phyloP scores from a whole-genome alignment of 164 flowering plant genomes.

The Amborella trichopoda region DNA sequence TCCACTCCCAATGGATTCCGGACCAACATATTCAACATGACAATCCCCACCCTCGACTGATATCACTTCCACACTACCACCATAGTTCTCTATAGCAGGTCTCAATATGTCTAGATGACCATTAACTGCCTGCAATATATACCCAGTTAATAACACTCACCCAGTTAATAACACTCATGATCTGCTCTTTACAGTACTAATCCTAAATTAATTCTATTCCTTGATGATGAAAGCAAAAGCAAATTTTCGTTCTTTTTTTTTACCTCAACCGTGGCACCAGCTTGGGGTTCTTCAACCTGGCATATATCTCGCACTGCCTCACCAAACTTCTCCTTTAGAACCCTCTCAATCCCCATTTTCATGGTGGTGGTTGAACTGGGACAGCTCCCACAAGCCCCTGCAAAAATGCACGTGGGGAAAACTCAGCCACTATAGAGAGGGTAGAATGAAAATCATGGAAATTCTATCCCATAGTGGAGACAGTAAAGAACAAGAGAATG shows the following conservation, averaged over 20 bases:
- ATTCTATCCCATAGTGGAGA: too few relatives aligned
- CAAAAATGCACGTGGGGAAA: too few relatives aligned
- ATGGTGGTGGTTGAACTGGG: slow-evolving; percentile 98
- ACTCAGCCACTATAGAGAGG: too few relatives aligned
- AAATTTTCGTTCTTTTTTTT: too few relatives aligned
- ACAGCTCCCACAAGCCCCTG: slow-evolving; percentile 93
- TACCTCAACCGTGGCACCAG: slow-evolving; percentile 61
- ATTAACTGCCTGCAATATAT: slow-evolving; percentile 72
- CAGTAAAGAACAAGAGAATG: too few relatives aligned
- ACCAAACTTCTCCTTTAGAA: slow-evolving; percentile 86
- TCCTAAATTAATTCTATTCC: too few relatives aligned
- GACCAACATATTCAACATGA: slow-evolving; percentile 60
- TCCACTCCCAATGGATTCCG: slow-evolving; percentile 86
- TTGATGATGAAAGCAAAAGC: too few relatives aligned
- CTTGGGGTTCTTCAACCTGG: slow-evolving; percentile 59
- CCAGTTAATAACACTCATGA: too few relatives aligned
- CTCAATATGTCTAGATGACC: slow-evolving; percentile 74
- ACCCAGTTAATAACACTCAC: too few relatives aligned
- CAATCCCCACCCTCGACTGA: slow-evolving; percentile 61
- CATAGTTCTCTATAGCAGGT: slow-evolving; percentile 83
- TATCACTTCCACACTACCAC: slow-evolving; percentile 80
- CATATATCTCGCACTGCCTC: slow-evolving; percentile 70
- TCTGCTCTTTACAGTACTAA: too few relatives aligned
- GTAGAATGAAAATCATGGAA: too few relatives aligned
- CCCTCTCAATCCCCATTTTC: slow-evolving; percentile 94